A percentile compares a stretch with the other conserved stretches of the same genome.
Evolutionary conservation across 345 rosid species (phyloP).

Genomic region (Gossypium thurberi): DNA sequence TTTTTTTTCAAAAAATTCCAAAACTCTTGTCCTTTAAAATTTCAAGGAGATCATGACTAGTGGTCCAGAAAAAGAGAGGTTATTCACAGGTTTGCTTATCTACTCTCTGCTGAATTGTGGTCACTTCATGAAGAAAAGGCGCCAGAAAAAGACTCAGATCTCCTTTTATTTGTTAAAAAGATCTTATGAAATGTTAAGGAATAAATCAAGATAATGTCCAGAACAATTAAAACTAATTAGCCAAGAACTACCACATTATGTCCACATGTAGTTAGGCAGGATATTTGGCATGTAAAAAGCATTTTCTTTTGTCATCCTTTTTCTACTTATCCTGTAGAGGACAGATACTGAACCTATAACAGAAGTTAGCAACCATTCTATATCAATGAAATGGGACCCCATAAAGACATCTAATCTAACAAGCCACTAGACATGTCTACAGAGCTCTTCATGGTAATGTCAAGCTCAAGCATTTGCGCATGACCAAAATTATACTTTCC

Average conservation of each 20-base stretch:
- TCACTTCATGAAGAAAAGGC: background rate
- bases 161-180: background rate
- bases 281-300: slow-evolving; percentile 29
- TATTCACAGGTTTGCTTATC: background rate
- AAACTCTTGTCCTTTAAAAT: background rate
- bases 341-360: slow-evolving; percentile 43
- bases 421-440: slow-evolving; percentile 22
- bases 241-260: slow-evolving; percentile 33
- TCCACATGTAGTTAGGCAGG: slow-evolving; percentile 34
- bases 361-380: slow-evolving; percentile 24
- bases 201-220: slow-evolving; percentile 6
- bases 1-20: background rate
- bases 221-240: slow-evolving; percentile 9
- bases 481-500: background rate
- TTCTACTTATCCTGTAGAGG: slow-evolving; percentile 18
- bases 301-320: slow-evolving; percentile 29
- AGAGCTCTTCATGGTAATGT: slow-evolving; percentile 22
- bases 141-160: background rate
- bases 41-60: background rate
- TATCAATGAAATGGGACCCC: slow-evolving; percentile 40
- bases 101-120: background rate
- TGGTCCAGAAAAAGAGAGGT: slow-evolving; percentile 8
- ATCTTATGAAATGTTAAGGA: background rate
- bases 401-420: slow-evolving; percentile 24
- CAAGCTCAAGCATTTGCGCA: slow-evolving; percentile 28